Conservation (phyloP, 164 flowering plant genomes). For the Tinospora cordifolia region DNA sequence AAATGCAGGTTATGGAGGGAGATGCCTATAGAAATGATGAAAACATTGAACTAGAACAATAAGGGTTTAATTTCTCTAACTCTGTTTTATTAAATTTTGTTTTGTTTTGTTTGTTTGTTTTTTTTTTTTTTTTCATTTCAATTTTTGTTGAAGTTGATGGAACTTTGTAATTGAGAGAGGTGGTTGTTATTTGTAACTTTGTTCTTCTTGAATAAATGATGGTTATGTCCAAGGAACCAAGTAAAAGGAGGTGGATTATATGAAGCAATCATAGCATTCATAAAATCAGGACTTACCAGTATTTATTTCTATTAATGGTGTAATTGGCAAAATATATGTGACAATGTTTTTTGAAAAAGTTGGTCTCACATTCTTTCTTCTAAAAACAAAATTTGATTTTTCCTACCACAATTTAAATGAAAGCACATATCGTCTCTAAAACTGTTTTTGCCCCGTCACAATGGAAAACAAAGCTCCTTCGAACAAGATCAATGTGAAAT, state of each 20-base stretch:
- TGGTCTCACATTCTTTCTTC: too few relatives aligned
- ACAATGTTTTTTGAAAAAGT: too few relatives aligned
- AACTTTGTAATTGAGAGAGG: neutral
- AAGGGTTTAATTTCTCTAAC: neutral
- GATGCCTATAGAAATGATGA: slow-evolving; percentile 41
- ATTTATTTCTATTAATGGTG: neutral
- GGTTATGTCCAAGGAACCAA: neutral
- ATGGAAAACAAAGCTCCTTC: too few relatives aligned
- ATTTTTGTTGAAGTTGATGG: neutral
- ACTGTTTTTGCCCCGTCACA: too few relatives aligned
- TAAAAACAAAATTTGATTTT: too few relatives aligned
- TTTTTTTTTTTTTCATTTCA: neutral
- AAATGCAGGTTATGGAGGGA: slow-evolving; percentile 90
- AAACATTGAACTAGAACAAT: neutral
- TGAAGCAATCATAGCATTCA: neutral
- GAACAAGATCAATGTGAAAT: too few relatives aligned
- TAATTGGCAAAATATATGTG: too few relatives aligned
- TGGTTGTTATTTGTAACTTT: neutral
- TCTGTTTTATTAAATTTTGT: neutral
- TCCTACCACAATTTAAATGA: too few relatives aligned
- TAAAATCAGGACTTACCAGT: neutral
- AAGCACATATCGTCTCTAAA: too few relatives aligned
- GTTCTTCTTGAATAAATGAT: neutral
- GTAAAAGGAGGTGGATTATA: neutral
- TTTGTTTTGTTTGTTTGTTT: too few relatives aligned